phyloP scores from a whole-genome alignment of 768 basidiomycete genomes.

The Termitomyces sp. region DNA sequence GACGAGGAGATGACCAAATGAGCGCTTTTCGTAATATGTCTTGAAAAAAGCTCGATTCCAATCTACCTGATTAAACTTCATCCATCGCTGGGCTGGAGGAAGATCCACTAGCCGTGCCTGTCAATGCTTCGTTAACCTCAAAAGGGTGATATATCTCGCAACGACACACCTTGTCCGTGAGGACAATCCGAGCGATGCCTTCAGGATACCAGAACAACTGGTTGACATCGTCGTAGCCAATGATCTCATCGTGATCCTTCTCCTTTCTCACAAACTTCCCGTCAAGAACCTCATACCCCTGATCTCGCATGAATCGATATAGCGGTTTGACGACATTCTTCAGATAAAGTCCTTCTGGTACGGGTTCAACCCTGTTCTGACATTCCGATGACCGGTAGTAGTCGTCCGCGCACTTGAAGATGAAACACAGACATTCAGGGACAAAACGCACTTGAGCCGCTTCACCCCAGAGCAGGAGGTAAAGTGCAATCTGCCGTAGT shows the following conservation, averaged over 20 bases:
- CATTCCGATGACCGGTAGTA: constrained; percentile 99
- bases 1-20: constrained; percentile 94
- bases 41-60: constrained; percentile 98
- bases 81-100: constrained; percentile 87
- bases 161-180: constrained; percentile 75
- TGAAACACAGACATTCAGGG: constrained; percentile 97
- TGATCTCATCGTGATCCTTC: constrained; percentile 88
- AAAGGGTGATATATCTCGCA: not conserved
- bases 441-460: constrained; percentile 96
- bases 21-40: constrained; percentile 97
- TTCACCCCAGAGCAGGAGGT: constrained; percentile 96
- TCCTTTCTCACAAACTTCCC: constrained; percentile 93
- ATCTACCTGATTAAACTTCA: constrained; percentile 95
- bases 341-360: constrained; percentile 94
- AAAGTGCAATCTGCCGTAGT: constrained; percentile 92
- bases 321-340: constrained; percentile 87
- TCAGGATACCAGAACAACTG: constrained; percentile 99
- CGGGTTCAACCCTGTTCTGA: constrained; percentile 85
- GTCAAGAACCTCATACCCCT: constrained; percentile 95
- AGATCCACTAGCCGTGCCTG: constrained; percentile 90
- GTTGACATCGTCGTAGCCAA: constrained; percentile 99
- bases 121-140: constrained; percentile 1
- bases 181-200: constrained; percentile 87
- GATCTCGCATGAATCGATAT: constrained; percentile 95
- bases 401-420: constrained; percentile 99